These are phyloP conservation scores for Xylaria acuta DNA, from an alignment of 495 filamentous ascomycete genomes.

Conservation along the genomic window DNA sequence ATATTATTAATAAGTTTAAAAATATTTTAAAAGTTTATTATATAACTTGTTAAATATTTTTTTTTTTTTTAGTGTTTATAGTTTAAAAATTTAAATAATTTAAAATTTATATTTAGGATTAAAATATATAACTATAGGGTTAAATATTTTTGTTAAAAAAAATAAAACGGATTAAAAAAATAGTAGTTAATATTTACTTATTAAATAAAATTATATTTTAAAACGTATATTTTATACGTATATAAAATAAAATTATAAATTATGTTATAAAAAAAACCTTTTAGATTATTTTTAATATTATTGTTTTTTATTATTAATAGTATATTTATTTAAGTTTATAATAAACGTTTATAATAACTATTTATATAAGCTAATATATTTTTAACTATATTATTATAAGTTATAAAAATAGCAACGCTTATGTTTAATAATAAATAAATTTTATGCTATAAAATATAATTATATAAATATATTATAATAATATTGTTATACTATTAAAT, in stretches of 20 bases:
- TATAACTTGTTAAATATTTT: neutral
- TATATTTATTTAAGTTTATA: neutral
- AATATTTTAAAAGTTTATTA: neutral
- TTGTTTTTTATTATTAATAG: neutral
- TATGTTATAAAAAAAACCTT: neutral
- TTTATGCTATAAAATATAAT: neutral
- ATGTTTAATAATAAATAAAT: neutral
- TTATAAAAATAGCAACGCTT: too few species aligned
- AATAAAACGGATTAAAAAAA: too few species aligned
- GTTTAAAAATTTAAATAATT: neutral
- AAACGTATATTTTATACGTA: neutral
- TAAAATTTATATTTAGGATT: too few species aligned
- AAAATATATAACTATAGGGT: too few species aligned
- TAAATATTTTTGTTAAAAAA: too few species aligned
- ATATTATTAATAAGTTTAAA: neutral
- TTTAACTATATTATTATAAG: neutral
- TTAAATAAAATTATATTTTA: neutral
- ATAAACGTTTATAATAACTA: neutral
- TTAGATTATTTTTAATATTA: neutral
- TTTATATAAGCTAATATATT: neutral
- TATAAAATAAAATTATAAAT: too few species aligned
- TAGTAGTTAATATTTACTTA: neutral
- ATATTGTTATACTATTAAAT: neutral
- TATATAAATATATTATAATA: neutral
- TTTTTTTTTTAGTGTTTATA: neutral